Conservation (phyloP, 23 red algal species). For the Porphyridium purpureum region DNA sequence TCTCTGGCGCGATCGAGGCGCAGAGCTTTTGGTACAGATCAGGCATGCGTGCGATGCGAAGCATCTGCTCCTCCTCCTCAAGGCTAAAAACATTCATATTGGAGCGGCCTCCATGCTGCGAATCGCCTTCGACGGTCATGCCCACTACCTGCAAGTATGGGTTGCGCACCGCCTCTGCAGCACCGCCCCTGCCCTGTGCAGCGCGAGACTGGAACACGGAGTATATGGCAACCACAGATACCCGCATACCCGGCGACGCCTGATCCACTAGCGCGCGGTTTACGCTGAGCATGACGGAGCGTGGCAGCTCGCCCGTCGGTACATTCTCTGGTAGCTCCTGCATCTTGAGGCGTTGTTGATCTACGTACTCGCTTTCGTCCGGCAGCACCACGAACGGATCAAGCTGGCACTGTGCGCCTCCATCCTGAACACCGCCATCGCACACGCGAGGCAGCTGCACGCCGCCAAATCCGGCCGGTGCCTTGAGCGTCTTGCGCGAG, state of each 20-base stretch:
- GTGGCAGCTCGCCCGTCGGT: conserved; percentile 95
- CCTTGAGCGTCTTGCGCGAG: conserved; percentile 38
- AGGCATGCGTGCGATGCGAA: conserved; percentile 36
- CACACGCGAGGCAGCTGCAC: conserved; percentile 60
- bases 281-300: conserved; percentile 48
- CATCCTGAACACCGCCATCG: conserved; percentile 19
- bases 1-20: conserved; percentile 78
- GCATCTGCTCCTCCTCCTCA: conserved; percentile 95
- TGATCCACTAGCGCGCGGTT: conserved; percentile 64
- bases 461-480: conserved; percentile 71
- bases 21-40: conserved; percentile 44
- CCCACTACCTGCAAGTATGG: conserved; percentile 87
- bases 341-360: conserved; percentile 87
- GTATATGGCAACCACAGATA: conserved; percentile 72
- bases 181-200: conserved; percentile 10
- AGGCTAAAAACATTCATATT: conserved; percentile 31
- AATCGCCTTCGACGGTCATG: conserved; percentile 29
- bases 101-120: conserved; percentile 39
- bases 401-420: conserved; percentile 59
- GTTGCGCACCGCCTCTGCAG: conserved; percentile 25
- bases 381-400: conserved; percentile 80
- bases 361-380: conserved; percentile 72
- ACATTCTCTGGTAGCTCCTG: conserved; percentile 94
- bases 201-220: conserved; percentile 29
- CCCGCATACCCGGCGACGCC: conserved; percentile 62